phyloP scores from a whole-genome alignment of 148 eudicot species.

The Polygonum maritimum region DNA sequence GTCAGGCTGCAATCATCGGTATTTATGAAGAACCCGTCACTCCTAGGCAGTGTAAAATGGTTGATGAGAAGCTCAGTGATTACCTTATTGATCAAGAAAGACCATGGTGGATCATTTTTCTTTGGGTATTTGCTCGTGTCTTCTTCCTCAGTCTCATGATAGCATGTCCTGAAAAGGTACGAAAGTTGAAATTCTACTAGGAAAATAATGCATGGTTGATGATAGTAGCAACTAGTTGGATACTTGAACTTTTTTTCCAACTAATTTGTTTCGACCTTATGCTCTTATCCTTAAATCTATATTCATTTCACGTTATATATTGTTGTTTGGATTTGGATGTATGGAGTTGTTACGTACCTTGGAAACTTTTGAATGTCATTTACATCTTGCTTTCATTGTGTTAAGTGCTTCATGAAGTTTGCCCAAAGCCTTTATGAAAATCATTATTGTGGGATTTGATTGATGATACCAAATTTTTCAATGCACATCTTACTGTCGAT shows the following conservation, averaged over 20 bases:
- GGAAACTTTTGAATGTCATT: not conserved
- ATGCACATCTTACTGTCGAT: too few species aligned
- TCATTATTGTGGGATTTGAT: too few species aligned
- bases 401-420: too few species aligned
- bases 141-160: too few species aligned
- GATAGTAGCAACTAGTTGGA: not conserved
- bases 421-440: too few species aligned
- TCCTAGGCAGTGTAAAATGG: constrained; percentile 18
- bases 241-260: not conserved
- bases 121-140: not conserved
- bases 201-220: not conserved
- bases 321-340: not conserved
- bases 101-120: not conserved
- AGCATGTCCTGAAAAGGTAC: not conserved
- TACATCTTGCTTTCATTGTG: not conserved
- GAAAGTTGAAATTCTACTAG: not conserved
- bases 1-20: constrained; percentile 1
- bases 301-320: not conserved
- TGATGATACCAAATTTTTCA: too few species aligned
- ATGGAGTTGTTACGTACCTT: not conserved
- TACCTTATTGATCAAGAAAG: constrained; percentile 15
- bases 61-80: constrained; percentile 17
- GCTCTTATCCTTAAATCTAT: not conserved
- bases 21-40: constrained; percentile 17
- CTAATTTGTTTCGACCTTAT: not conserved